Conservation (phyloP, 768 basidiomycete species). For the Fibroporia radiculosa region DNA sequence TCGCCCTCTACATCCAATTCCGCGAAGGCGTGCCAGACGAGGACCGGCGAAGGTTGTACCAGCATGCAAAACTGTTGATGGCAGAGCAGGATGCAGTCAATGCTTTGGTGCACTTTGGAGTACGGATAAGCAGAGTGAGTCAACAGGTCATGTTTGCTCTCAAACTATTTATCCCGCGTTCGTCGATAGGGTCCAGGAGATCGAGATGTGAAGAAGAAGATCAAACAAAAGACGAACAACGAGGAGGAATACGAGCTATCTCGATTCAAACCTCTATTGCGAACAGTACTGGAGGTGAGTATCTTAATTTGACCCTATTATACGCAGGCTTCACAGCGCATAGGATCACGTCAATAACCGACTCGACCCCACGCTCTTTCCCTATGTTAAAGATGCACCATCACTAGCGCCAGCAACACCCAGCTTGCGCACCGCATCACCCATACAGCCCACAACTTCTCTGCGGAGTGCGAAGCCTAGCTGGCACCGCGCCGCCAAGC, state of each 20-base stretch:
- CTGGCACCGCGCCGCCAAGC: slow-evolving; percentile 75
- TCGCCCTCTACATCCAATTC: slow-evolving; percentile 89
- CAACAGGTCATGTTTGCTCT: neutral
- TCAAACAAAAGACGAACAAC: slow-evolving; percentile 64
- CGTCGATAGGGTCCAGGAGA: slow-evolving; percentile 74
- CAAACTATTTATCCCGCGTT: neutral
- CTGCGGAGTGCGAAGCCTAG: slow-evolving; percentile 84
- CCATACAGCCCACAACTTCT: slow-evolving; percentile 35
- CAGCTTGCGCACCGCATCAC: slow-evolving; percentile 43
- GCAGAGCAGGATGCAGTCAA: slow-evolving; percentile 94
- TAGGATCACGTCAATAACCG: slow-evolving; percentile 80
- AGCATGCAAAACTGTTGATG: slow-evolving; percentile 83
- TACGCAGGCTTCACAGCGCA: neutral
- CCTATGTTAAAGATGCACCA: slow-evolving; percentile 82
- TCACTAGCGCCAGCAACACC: slow-evolving; percentile 36
- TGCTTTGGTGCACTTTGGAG: slow-evolving; percentile 74
- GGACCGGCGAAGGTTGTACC: slow-evolving; percentile 88
- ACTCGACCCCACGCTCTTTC: slow-evolving; percentile 75
- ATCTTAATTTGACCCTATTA: neutral
- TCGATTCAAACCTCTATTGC: slow-evolving; percentile 80
- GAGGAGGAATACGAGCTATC: slow-evolving; percentile 98
- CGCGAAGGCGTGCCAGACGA: slow-evolving; percentile 99
- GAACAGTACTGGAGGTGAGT: slow-evolving; percentile 73
- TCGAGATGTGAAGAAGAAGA: slow-evolving; percentile 69
- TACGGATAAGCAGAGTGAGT: slow-evolving; percentile 75